Percentiles rank a stretch among this genome's conserved stretches.
phyloP scores from a whole-genome alignment of 768 basidiomycete species.

The Rhodotorula paludigena region DNA sequence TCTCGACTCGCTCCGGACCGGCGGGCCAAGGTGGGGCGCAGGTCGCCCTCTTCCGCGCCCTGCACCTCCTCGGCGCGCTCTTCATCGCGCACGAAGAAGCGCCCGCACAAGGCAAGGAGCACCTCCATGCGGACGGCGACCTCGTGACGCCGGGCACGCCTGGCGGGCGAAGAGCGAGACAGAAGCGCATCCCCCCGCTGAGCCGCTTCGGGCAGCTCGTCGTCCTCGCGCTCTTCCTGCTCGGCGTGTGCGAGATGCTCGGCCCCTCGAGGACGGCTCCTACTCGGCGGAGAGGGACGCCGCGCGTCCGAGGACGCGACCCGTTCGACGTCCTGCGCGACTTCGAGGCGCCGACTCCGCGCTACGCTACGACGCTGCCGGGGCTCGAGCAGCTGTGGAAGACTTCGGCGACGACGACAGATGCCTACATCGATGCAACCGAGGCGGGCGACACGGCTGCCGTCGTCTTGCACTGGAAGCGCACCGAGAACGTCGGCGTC shows the following conservation, averaged over 20 bases:
- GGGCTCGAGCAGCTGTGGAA: conserved; percentile 6
- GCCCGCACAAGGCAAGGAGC: not conserved
- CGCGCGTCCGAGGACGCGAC: not conserved
- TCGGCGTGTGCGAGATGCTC: conserved; percentile 11
- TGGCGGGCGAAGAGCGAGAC: not conserved
- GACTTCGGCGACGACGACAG: not conserved
- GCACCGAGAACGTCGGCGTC: conserved; percentile 58
- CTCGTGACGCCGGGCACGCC: not conserved
- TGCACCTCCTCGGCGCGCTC: not conserved
- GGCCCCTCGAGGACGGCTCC: not conserved
- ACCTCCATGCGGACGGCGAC: conserved; percentile 1
- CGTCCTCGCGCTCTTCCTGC: conserved; percentile 21
- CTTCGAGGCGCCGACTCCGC: not conserved
- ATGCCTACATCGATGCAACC: not conserved
- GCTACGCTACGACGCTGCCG: not conserved
- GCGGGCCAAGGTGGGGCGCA: not conserved
- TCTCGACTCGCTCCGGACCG: not conserved
- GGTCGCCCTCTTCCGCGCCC: not conserved
- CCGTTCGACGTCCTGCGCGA: conserved; percentile 5
- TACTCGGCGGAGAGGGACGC: not conserved
- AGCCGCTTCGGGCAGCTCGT: conserved; percentile 13
- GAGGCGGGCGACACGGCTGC: conserved; percentile 33
- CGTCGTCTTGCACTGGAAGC: conserved; percentile 62
- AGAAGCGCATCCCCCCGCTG: not conserved
- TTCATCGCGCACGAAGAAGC: not conserved